Percentiles rank a stretch among this genome's conserved stretches.
Conservation (phyloP, 1,139 yeast species). For the Saccharomyces pastorianus region DNA sequence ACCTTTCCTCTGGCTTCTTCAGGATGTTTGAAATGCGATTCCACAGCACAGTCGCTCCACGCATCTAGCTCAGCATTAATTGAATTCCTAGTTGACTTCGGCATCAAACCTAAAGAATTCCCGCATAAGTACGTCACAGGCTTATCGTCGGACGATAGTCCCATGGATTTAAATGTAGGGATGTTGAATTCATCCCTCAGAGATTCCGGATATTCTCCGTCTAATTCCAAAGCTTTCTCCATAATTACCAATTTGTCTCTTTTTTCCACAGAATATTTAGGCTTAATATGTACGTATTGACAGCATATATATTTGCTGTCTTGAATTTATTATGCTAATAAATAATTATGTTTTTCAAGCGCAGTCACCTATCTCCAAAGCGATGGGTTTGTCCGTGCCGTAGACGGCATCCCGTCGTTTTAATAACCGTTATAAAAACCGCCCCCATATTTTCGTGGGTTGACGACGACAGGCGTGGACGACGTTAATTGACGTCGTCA, state of each 20-base stretch:
- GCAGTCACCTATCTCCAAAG: background rate
- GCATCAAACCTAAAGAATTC: constrained; percentile 87
- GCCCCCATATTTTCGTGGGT: background rate
- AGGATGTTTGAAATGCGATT: constrained; percentile 73
- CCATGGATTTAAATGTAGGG: constrained; percentile 54
- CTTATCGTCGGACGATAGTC: constrained; percentile 29
- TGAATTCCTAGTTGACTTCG: constrained; percentile 50
- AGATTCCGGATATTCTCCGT: constrained; percentile 32
- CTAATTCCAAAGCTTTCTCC: constrained; percentile 13
- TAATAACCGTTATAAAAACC: background rate
- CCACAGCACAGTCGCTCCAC: constrained; percentile 76
- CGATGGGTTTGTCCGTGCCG: background rate
- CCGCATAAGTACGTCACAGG: constrained; percentile 63
- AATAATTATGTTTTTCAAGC: background rate
- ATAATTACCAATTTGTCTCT: background rate
- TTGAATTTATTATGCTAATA: background rate
- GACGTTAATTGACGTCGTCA: background rate
- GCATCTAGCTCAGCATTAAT: constrained; percentile 64
- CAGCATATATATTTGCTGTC: background rate
- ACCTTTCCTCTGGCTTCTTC: constrained; percentile 33
- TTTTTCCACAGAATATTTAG: background rate
- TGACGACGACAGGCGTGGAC: background rate
- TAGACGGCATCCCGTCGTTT: background rate
- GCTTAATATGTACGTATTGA: background rate
- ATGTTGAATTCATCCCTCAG: constrained; percentile 41